Percentiles rank a stretch among this genome's conserved stretches.
phyloP scores from a whole-genome alignment of 2,329 filamentous ascomycete genomes.

The Chaetomium sp. region DNA sequence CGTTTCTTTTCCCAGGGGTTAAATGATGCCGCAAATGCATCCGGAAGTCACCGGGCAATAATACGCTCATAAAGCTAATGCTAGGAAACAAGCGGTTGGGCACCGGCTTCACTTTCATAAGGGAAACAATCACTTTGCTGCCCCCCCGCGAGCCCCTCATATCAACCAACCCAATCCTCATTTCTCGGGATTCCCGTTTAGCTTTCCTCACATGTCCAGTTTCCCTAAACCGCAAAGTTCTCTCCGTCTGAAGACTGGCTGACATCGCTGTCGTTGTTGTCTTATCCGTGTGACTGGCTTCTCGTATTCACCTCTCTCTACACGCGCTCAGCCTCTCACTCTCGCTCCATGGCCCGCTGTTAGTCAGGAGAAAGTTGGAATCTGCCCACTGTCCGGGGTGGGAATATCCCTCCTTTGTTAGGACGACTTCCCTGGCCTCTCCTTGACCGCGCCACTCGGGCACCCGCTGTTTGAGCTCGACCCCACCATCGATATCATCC shows the following conservation, averaged over 20 bases:
- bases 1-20: neutral
- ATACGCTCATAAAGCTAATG: neutral
- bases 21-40: neutral
- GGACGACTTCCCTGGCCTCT: constrained; percentile 10
- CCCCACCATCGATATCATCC: constrained; percentile 29
- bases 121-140: constrained; percentile 5
- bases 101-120: neutral
- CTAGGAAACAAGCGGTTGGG: neutral
- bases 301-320: neutral
- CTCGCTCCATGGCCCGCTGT: neutral
- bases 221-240: neutral
- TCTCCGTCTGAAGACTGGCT: neutral
- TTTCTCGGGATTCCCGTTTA: neutral
- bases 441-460: constrained; percentile 12
- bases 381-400: neutral
- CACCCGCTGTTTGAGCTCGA: constrained; percentile 12
- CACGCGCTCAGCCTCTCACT: neutral
- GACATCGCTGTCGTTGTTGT: neutral
- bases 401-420: constrained; percentile 11
- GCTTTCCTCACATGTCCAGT: neutral
- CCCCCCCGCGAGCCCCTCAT: constrained; percentile 12
- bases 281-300: neutral
- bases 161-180: neutral
- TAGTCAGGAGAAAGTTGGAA: constrained; percentile 6
- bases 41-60: neutral